Evolutionary conservation across 371 early-diverging fungal genomes (phyloP).

Genomic region (Funneliformis caledonium): DNA sequence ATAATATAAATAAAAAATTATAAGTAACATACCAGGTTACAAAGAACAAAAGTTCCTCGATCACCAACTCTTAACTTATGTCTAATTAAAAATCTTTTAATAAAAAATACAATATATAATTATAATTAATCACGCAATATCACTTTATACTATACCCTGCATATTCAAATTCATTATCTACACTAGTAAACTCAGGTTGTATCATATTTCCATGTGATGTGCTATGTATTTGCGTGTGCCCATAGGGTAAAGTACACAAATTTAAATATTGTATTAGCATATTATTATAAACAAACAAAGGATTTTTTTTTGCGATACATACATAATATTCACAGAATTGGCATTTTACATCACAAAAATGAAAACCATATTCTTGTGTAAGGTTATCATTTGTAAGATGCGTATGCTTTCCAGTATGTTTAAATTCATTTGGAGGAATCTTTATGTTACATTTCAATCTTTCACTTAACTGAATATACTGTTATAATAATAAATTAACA

Average conservation of each 20-base stretch:
- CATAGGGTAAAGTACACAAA: constrained; percentile 25
- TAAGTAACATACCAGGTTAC: constrained; percentile 22
- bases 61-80: constrained; percentile 31
- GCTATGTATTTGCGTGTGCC: not conserved
- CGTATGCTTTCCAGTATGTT: constrained; percentile 4
- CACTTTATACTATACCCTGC: not conserved
- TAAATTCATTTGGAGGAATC: constrained; percentile 15
- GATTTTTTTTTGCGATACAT: not conserved
- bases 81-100: not conserved
- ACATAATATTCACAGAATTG: constrained; percentile 11
- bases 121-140: not conserved
- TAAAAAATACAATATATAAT: not conserved
- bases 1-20: not conserved
- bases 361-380: constrained; percentile 14
- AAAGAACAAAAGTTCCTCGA: constrained; percentile 28
- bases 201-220: constrained; percentile 44
- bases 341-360: constrained; percentile 26
- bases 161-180: constrained; percentile 23
- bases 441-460: not conserved
- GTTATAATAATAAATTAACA: not conserved
- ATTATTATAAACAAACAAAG: not conserved
- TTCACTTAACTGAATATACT: not conserved
- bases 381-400: not conserved
- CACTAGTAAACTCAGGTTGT: not conserved
- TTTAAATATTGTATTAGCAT: not conserved